Evolutionary conservation across 2,329 filamentous ascomycete genomes (phyloP).

Genomic region (Penicillium digitatum): DNA sequence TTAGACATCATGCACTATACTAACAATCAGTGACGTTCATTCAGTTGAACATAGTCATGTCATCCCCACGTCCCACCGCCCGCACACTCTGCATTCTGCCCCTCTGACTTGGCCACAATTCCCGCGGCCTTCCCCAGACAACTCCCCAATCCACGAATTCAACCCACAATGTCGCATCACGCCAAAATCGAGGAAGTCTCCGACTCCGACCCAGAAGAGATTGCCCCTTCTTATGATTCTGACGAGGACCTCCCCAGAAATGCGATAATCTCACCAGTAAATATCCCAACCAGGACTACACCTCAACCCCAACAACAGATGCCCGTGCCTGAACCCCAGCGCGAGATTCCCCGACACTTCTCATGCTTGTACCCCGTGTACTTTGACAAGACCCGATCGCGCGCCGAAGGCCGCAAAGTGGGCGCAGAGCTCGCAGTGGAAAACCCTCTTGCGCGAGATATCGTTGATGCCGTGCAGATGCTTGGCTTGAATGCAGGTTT

Average conservation of each 20-base stretch:
- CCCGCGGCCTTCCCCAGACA: conserved; percentile 16
- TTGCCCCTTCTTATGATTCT: conserved; percentile 66
- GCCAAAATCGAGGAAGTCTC: conserved; percentile 89
- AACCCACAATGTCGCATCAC: conserved; percentile 64
- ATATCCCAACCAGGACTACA: conserved; percentile 21
- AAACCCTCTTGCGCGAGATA: conserved; percentile 84
- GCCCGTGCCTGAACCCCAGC: conserved; percentile 42
- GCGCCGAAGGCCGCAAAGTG: conserved; percentile 79
- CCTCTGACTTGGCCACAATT: conserved; percentile 20
- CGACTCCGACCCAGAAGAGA: conserved; percentile 86
- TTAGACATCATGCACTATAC: background rate
- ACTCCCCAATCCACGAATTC: background rate
- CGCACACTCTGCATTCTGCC: conserved; percentile 15
- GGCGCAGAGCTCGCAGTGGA: conserved; percentile 65
- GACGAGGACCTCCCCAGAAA: conserved; percentile 33
- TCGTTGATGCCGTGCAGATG: conserved; percentile 75
- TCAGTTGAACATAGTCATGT: background rate
- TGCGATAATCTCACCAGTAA: conserved; percentile 39
- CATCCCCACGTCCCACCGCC: conserved; percentile 10
- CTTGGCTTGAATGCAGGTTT: conserved; percentile 64
- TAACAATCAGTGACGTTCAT: background rate
- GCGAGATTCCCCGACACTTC: conserved; percentile 65
- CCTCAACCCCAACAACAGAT: conserved; percentile 9
- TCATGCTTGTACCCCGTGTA: conserved; percentile 94
- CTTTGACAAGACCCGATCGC: conserved; percentile 67